Percentiles rank a stretch among this genome's conserved stretches.
Conservation (phyloP, 768 basidiomycete genomes). For the Amanita pseudoporphyria region DNA sequence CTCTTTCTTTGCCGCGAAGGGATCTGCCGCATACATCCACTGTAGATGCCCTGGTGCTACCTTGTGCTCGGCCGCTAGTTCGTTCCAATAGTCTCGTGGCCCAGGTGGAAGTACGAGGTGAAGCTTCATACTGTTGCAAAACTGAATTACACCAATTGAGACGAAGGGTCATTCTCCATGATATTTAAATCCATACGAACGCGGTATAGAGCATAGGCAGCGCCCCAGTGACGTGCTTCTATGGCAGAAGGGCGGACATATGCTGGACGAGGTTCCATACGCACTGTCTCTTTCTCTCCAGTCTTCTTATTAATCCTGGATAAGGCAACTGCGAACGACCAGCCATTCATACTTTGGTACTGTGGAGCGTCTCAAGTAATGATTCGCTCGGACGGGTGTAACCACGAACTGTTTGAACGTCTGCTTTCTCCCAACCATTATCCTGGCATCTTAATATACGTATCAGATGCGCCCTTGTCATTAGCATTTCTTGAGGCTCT, state of each 20-base stretch:
- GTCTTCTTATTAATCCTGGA: slow-evolving; percentile 60
- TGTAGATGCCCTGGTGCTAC: slow-evolving; percentile 53
- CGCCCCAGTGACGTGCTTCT: slow-evolving; percentile 89
- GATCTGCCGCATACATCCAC: slow-evolving; percentile 88
- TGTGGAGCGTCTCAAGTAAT: slow-evolving; percentile 24
- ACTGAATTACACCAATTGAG: slow-evolving; percentile 34
- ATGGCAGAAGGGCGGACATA: slow-evolving; percentile 55
- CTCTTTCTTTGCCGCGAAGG: slow-evolving; percentile 63
- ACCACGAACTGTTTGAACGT: slow-evolving; percentile 59
- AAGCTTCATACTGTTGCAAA: slow-evolving; percentile 67
- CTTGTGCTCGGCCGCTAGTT: slow-evolving; percentile 64
- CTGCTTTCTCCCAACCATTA: slow-evolving; percentile 79
- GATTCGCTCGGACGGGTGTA: slow-evolving; percentile 4
- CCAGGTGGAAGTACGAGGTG: slow-evolving; percentile 73
- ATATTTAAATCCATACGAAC: slow-evolving; percentile 37
- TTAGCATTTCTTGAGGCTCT: background rate
- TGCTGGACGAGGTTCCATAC: slow-evolving; percentile 66
- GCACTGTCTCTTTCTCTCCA: slow-evolving; percentile 56
- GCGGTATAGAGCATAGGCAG: slow-evolving; percentile 79
- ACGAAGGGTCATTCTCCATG: slow-evolving; percentile 8
- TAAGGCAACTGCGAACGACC: slow-evolving; percentile 63
- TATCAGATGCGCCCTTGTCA: background rate
- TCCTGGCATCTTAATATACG: slow-evolving; percentile 62
- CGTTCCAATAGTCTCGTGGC: slow-evolving; percentile 83
- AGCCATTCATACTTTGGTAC: slow-evolving; percentile 34